phyloP scores from a whole-genome alignment of 1,139 yeast species.

The Meyerozyma elateridarum region DNA sequence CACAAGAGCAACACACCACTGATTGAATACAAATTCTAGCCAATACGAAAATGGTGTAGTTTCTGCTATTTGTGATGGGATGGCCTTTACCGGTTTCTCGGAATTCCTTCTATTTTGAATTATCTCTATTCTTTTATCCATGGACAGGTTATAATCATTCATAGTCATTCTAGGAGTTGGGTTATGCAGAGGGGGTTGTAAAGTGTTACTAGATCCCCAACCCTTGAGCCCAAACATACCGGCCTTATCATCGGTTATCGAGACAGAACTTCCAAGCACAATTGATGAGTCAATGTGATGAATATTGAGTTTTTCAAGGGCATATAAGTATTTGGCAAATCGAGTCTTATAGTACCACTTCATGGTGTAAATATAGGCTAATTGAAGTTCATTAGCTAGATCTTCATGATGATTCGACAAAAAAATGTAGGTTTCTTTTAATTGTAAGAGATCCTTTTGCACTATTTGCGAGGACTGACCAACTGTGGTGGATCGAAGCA shows the following conservation, averaged over 20 bases:
- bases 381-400: conserved; percentile 70
- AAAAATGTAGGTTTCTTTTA: conserved; percentile 58
- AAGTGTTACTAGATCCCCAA: conserved; percentile 18
- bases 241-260: conserved; percentile 19
- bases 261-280: conserved; percentile 41
- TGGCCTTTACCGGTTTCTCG: conserved; percentile 53
- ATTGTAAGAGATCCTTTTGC: conserved; percentile 61
- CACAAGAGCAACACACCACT: conserved; percentile 66
- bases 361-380: conserved; percentile 85
- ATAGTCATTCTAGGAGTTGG: conserved; percentile 16
- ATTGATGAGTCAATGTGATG: conserved; percentile 49
- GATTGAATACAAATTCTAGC: conserved; percentile 70
- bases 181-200: conserved; percentile 6
- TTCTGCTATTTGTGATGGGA: conserved; percentile 85
- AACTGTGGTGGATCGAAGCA: conserved; percentile 42
- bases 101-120: conserved; percentile 20
- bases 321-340: conserved; percentile 73
- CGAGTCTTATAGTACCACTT: conserved; percentile 84
- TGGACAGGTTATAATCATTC: conserved; percentile 51
- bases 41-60: conserved; percentile 61
- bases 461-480: conserved; percentile 62
- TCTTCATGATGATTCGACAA: conserved; percentile 50
- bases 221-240: conserved; percentile 25
- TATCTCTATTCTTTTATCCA: conserved; percentile 51
- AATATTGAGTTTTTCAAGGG: conserved; percentile 60